Base-by-base conservation (phyloP, 2,329 filamentous ascomycete species). In the Fusarium ambrosium region DNA sequence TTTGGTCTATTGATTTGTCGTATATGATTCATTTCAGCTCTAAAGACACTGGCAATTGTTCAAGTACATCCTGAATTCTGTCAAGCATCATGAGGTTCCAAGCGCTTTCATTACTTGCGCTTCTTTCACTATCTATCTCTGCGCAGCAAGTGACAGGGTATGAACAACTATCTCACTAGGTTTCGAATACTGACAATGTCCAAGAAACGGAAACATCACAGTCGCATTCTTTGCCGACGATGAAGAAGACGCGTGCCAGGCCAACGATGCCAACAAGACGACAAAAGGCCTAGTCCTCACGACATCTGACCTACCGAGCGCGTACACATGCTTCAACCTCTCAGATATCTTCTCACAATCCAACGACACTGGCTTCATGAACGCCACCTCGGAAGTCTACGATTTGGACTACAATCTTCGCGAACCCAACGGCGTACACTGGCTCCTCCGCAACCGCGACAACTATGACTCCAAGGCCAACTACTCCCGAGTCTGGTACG, bases 291-390 rank as follows among this genome's bases (percentile, higher is more conserved):
- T 55, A 0, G 48, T 55, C 48, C 48, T 55, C 27, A 74, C 75
- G 4, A 76, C 72, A n/a, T 39, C 24, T 2, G 69, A 43, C 39
- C 20, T 69, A 22, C 70, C 74, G 1, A 56, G 39, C 1, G 29
- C n/a, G 6, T 74, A 56, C 58, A 77, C 74, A 14, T 77, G 74
- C 70, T 77, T 77, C 64, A 77, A 75, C 55, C 53, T 77, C 60
- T 67, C 66, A 7, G 75, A 77, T 11, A 72, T 76, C 41, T 76
- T 77, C 51, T 66, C 72, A 27, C 62, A 64, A 24, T 48, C 60
- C 36, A 76, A 69, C 55, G 63, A 32, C 10, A 73, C 68, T 1
- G 75, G 75, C 1, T 75, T 75, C 53, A 68, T 69, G 37, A 68
- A 68, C 7, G 53, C 56, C 10, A 59, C 56, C 6, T n/a, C 43